Evolutionary conservation across 192 early-diverging fungal species (phyloP), one percentile per base, ranked within the genome.

Genomic region (Spizellomyces punctatus): DNA sequence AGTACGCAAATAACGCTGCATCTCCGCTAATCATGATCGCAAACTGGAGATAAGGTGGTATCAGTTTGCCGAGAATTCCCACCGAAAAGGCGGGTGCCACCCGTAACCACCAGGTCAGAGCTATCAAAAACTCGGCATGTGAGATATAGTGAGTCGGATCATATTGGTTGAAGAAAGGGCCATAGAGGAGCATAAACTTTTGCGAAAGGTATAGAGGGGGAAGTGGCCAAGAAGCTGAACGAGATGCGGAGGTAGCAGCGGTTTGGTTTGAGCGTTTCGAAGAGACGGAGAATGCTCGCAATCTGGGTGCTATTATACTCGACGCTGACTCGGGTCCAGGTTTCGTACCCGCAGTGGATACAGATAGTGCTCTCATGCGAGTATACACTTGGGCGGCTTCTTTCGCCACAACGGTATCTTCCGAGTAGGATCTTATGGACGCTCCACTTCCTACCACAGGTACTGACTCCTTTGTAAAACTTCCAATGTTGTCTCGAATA

Each of bases 181-280:
- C 69, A 57, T 71, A 71, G 46, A 62, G 42, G 19, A 71, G 69
- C 69, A 71, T 71, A 48, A 71, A 71, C 46, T 71, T 71, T 27
- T 63, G 69, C 6, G 42, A 46, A 3, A 61, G 41, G 59, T 71
- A 71, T 5, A 71, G 45, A 7, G 69, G 59, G 10, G 69, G 69
- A n/a, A 71, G 17, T 6, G 69, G 69, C 67, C 67, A 69, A 10
- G 67, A 17, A 17, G 58, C n/a, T 0, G 69, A 71, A 9, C 58
- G 36, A 14, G 58, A 61, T 0, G 42, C 45, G 9, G 58, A 46
- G 4, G 69, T 71, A 14, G 58, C 46, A 7, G 57, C 58, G 5
- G 69, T 71, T 36, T 36, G 27, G 27, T 36, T 36, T 36, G 27
- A 36, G 3, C 43, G 43, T 17, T 48, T 42, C 17, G 44, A 17